phyloP scores from a whole-genome alignment of 257 asterid species.

The Linderniella brevidens region DNA sequence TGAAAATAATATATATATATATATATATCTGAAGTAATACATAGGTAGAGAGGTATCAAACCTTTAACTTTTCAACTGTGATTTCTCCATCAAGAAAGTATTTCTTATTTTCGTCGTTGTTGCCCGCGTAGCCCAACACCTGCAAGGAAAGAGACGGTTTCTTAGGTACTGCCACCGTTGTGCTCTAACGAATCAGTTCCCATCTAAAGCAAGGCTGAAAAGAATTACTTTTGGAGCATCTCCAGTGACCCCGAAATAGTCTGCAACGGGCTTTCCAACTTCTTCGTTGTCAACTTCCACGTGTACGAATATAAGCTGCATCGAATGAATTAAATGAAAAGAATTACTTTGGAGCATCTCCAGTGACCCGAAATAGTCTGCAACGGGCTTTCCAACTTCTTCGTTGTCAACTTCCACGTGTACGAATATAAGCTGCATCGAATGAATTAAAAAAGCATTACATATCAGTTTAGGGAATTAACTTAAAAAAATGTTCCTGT shows the following conservation, averaged over 20 bases:
- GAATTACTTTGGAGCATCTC: conserved; percentile 52
- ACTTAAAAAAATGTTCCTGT: conserved; percentile 4
- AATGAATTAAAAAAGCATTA: conserved; percentile 8
- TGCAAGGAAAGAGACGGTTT: conserved; percentile 11
- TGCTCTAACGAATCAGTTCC: conserved; percentile 9
- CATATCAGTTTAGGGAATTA: conserved; percentile 3
- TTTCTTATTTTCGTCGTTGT: conserved; percentile 44
- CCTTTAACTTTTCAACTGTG: conserved; percentile 65
- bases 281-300: conserved; percentile 71
- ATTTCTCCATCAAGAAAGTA: conserved; percentile 38
- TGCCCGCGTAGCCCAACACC: conserved; percentile 56
- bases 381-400: conserved; percentile 79
- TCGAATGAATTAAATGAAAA: conserved; percentile 12
- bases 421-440: conserved; percentile 62
- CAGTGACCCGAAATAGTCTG: conserved; percentile 73
- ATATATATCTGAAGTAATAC: too few relatives aligned
- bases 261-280: conserved; percentile 77
- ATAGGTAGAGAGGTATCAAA: conserved; percentile 6
- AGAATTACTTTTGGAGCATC: conserved; percentile 47
- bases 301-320: conserved; percentile 64
- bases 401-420: conserved; percentile 59
- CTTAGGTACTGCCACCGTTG: conserved; percentile 6
- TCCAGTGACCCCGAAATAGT: conserved; percentile 67
- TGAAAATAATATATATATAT: too few relatives aligned
- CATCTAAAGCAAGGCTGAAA: conserved; percentile 13